Evolutionary conservation across 2,329 filamentous ascomycete genomes (phyloP), one percentile per base, ranked within the genome.

Genomic region (Paradendryphiella salina): DNA sequence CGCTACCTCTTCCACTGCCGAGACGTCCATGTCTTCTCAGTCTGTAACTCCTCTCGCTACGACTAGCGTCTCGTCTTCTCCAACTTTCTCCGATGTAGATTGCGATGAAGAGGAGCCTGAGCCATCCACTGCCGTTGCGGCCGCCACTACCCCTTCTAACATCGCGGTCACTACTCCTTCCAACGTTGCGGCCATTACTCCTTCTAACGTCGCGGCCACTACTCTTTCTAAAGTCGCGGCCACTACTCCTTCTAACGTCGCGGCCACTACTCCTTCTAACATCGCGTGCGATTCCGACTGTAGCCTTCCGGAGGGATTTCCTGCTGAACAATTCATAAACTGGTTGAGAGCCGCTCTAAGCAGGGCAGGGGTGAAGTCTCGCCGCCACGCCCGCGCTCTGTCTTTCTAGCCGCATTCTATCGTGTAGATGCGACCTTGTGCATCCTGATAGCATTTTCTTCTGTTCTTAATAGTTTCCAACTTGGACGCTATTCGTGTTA

Each of bases 311-410:
- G 60, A 65, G 60, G 56, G 52, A 52, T 66, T 66, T 59, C 66
- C 64, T 51, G 59, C 66, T 39, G 42, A 54, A 20, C 57, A 65
- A 58, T 67, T 66, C 65, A 64, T 66, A 50, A 52, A 54, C 38
- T 69, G 64, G 65, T 57, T 67, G 51, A 60, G 64, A 62, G 32
- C 51, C 32, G 58, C 57, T 46, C 57, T 61, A 14, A 56, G 63
- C 51, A 44, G n/a, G n/a, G n/a, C 46, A 37, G 54, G 54, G 28
- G 50, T 55, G 41, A 58, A 61, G 50, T 54, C 58, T 46, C 57
- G 60, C 54, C 65, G 64, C 43, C 77, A 69, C 57, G 72, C 65
- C 15, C 77, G 76, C 31, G 51, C 73, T 20, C 75, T 72, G 20
- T 39, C 49, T 40, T 59, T 66, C 28, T 79, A 76, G 56, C 69